These are phyloP conservation scores for Garcia nutans DNA, from an alignment of 345 rosid genomes.

Conservation along the genomic window DNA sequence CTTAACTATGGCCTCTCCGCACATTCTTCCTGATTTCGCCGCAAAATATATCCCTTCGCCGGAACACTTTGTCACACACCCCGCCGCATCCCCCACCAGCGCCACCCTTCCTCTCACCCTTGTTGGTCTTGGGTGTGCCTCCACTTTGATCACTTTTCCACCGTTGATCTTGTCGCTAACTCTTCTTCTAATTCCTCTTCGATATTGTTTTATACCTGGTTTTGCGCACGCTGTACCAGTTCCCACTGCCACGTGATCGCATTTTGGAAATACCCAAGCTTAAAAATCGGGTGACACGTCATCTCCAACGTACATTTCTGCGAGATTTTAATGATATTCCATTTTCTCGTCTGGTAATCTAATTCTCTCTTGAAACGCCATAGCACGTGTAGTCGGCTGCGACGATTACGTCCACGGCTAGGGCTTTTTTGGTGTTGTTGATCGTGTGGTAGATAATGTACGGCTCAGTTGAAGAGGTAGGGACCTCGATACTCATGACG, in stretches of 20 bases:
- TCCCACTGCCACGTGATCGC: slow-evolving; percentile 79
- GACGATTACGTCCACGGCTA: slow-evolving; percentile 54
- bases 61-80: slow-evolving; percentile 62
- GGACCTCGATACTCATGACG: slow-evolving; percentile 52
- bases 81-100: slow-evolving; percentile 68
- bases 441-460: slow-evolving; percentile 52
- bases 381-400: slow-evolving; percentile 65
- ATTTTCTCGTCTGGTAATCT: slow-evolving; percentile 56
- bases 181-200: slow-evolving; percentile 47
- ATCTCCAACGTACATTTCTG: slow-evolving; percentile 66
- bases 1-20: slow-evolving; percentile 60
- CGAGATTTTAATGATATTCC: slow-evolving; percentile 58
- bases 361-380: slow-evolving; percentile 72
- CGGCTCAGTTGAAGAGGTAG: slow-evolving; percentile 37
- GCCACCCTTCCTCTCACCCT: slow-evolving; percentile 59
- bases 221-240: slow-evolving; percentile 53
- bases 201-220: slow-evolving; percentile 42
- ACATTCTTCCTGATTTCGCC: slow-evolving; percentile 66
- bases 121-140: slow-evolving; percentile 60
- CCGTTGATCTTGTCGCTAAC: slow-evolving; percentile 48
- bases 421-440: slow-evolving; percentile 28
- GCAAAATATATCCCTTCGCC: slow-evolving; percentile 75
- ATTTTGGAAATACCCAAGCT: slow-evolving; percentile 75
- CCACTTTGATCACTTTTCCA: slow-evolving; percentile 59
- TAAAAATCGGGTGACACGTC: slow-evolving; percentile 81